Evolutionary conservation across 768 basidiomycete genomes (phyloP).

Genomic region (Lactarius hatsudake): DNA sequence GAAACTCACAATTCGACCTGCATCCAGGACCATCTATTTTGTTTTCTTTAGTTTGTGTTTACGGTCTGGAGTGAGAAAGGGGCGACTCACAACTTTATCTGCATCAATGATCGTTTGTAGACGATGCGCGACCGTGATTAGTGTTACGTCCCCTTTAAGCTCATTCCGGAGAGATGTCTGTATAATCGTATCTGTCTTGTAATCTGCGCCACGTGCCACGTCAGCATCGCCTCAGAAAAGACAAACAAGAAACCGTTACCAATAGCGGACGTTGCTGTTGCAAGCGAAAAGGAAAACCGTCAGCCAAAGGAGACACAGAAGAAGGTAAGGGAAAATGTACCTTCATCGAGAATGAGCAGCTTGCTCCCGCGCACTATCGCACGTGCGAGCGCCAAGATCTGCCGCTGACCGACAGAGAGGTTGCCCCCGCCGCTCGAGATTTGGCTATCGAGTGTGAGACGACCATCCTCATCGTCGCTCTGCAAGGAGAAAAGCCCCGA

Average conservation of each 20-base stretch:
- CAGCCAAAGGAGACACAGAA: neutral
- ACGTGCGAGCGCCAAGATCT: constrained; percentile 59
- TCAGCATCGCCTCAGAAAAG: neutral
- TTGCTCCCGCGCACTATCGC: constrained; percentile 58
- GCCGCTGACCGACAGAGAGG: constrained; percentile 55
- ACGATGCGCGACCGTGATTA: constrained; percentile 62
- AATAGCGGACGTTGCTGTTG: constrained; percentile 45
- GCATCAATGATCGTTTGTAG: constrained; percentile 59
- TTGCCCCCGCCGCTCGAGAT: constrained; percentile 46
- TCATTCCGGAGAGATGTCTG: constrained; percentile 53
- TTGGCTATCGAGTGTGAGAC: constrained; percentile 44
- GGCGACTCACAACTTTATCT: constrained; percentile 48
- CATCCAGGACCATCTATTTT: constrained; percentile 43
- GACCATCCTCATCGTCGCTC: constrained; percentile 36
- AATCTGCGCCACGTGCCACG: constrained; percentile 38
- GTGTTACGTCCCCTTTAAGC: constrained; percentile 43
- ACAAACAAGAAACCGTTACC: constrained; percentile 29
- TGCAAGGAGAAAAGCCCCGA: constrained; percentile 47
- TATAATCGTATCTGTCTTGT: constrained; percentile 55
- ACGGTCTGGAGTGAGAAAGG: neutral
- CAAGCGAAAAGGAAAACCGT: neutral
- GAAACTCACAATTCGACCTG: constrained; percentile 39
- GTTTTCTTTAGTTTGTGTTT: neutral
- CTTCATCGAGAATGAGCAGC: constrained; percentile 57
- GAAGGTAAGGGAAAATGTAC: constrained; percentile 25